Evolutionary conservation across 78 protist genomes (phyloP).

Genomic region (Isochrysis galbana): DNA sequence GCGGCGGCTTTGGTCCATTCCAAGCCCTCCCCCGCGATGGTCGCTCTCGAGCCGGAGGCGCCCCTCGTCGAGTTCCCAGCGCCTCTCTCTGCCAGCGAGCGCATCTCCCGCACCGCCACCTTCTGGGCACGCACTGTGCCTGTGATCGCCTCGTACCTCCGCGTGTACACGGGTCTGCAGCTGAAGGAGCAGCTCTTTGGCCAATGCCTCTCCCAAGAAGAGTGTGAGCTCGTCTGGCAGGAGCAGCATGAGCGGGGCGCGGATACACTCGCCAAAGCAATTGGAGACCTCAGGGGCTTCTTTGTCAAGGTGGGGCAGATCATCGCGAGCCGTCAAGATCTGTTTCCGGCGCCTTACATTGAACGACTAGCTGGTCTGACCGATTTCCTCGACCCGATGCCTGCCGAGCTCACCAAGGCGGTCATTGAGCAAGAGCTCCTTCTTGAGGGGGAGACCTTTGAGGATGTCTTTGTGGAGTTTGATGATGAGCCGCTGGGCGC

Average conservation of each 20-base stretch:
- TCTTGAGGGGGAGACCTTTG: neutral
- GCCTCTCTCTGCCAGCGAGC: neutral
- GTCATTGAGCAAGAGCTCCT: conserved; percentile 28
- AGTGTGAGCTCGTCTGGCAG: conserved; percentile 1
- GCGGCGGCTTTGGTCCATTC: no score
- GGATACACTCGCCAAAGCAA: neutral
- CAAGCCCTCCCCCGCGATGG: no score
- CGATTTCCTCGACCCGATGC: conserved; percentile 32
- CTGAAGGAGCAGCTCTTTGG: neutral
- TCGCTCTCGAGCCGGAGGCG: no score
- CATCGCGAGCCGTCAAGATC: conserved; percentile 42
- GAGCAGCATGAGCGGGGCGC: conserved; percentile 32
- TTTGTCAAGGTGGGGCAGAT: conserved; percentile 46
- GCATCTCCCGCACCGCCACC: neutral
- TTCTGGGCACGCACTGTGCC: neutral
- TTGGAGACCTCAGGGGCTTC: conserved; percentile 39
- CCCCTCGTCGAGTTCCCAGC: neutral
- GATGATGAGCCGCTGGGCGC: conserved; percentile 53
- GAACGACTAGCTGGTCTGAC: conserved; percentile 11
- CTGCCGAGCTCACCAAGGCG: neutral
- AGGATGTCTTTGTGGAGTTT: conserved; percentile 30
- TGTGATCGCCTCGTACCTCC: neutral
- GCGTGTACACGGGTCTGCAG: neutral
- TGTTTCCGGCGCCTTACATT: conserved; percentile 47
- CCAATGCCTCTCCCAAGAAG: neutral